These are phyloP conservation scores for Nicotiana attenuata DNA, from an alignment of 257 asterid species.

Conservation along the genomic window DNA sequence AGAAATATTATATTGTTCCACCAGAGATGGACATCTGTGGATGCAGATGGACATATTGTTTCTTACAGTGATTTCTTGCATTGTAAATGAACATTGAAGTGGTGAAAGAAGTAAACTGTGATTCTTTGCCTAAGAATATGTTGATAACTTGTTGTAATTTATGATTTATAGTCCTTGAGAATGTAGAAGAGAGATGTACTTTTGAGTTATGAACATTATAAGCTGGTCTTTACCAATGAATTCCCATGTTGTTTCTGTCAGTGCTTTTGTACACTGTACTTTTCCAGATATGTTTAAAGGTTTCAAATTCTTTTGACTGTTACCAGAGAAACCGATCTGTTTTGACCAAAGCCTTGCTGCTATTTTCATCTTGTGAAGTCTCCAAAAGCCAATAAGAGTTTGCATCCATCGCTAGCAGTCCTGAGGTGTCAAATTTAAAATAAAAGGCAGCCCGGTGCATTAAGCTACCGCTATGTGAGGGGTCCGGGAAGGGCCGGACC, in stretches of 20 bases:
- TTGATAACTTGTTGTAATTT: neutral
- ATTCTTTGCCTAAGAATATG: neutral
- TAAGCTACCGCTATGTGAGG: too few relatives aligned
- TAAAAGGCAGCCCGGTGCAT: too few relatives aligned
- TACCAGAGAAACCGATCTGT: neutral
- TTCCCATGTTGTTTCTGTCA: conserved; percentile 2
- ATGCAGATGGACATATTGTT: neutral
- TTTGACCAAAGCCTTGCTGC: neutral
- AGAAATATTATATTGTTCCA: neutral
- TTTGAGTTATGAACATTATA: neutral
- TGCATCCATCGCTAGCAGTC: neutral
- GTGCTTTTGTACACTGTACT: neutral
- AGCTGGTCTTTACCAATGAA: neutral
- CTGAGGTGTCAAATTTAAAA: neutral
- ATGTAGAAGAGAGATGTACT: neutral
- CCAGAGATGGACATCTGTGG: neutral
- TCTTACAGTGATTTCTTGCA: neutral
- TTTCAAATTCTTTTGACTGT: neutral
- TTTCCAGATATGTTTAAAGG: neutral
- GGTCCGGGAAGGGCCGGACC: too few relatives aligned
- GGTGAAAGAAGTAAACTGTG: neutral
- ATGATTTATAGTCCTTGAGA: neutral
- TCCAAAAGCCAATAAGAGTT: neutral
- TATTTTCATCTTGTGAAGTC: neutral
- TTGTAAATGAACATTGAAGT: conserved; percentile 2